These are phyloP conservation scores for Leishmania martiniquensis DNA, from an alignment of 208 protist species.

Conservation along the genomic window DNA sequence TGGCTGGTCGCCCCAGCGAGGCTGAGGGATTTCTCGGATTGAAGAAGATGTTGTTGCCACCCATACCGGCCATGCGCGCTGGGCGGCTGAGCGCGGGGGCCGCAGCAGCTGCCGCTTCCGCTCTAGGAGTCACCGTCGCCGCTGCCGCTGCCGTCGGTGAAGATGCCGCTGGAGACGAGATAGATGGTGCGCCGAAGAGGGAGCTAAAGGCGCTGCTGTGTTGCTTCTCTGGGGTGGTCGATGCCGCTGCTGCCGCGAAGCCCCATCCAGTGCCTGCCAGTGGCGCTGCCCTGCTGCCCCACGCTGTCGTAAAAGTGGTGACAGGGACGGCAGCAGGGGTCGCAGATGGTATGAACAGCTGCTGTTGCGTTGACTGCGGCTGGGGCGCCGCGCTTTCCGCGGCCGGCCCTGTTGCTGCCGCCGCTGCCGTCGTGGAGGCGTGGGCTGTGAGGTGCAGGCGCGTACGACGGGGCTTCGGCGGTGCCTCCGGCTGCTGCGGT, in stretches of 20 bases:
- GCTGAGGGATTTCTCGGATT: conserved; percentile 34
- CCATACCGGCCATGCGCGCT: not conserved
- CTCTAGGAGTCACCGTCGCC: not conserved
- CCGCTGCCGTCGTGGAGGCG: not conserved
- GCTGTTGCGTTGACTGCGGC: conserved; percentile 7
- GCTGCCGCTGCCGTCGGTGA: not conserved
- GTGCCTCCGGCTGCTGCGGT: not conserved
- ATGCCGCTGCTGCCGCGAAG: conserved; percentile 4
- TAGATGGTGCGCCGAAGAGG: conserved; percentile 20
- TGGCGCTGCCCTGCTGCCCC: conserved; percentile 5
- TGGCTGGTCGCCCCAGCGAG: conserved; percentile 30
- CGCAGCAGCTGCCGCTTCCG: not conserved
- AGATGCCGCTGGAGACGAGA: not conserved
- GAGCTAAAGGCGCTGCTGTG: conserved; percentile 39
- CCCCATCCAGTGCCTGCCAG: conserved; percentile 6
- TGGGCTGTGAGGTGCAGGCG: conserved; percentile 27
- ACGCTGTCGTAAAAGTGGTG: conserved; percentile 30
- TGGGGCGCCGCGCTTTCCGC: not conserved
- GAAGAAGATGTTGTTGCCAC: conserved; percentile 52
- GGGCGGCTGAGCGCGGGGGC: not conserved
- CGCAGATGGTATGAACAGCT: conserved; percentile 1
- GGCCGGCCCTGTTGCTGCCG: conserved; percentile 10
- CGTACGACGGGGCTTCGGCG: conserved; percentile 41
- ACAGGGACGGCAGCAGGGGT: conserved; percentile 19
- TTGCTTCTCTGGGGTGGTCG: conserved; percentile 1